Evolutionary conservation across 495 filamentous ascomycete species (phyloP), one percentile per base, ranked within the genome.

Genomic region (Alectoria sarmentosa): DNA sequence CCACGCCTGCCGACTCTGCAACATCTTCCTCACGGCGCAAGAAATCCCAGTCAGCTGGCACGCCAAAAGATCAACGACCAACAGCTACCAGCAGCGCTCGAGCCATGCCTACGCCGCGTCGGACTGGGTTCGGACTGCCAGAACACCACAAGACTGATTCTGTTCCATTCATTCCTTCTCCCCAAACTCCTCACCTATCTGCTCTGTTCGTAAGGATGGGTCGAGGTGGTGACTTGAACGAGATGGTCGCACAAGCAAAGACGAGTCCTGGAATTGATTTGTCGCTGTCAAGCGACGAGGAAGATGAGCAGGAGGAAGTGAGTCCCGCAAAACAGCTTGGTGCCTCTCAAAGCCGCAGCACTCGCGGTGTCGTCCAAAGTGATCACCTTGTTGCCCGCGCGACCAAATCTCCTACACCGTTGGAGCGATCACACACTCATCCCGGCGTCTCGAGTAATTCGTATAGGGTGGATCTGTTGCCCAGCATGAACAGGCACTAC

Each of bases 101-200:
- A 63, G 65, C 65, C 13, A 65, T 54, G 32, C 11, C 41, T 52
- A 49, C n/a, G 34, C 55, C 63, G 0, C 21, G 28, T 44, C 28
- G 21, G 21, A 14, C 17, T 3, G 38, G 39, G 23, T 42, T 34
- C 0, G 54, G 54, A 39, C 4, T 19, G 42, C 42, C 41, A 38
- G 37, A 48, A 42, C 21, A 38, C 34, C 15, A 1, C 23, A 21
- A 28, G 21, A 14, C 32, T 30, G 30, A 65, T 21, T 17, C 44
- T 60, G 26, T 30, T 32, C 64, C 75, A 10, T 86, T 90, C 66
- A 74, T 79, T 32, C 81, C 82, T 26, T 90, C 90, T 17, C 76
- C 85, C 19, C 82, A 83, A n/a, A 86, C 86, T 4, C 91, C 92
- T 10, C 83, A 91, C 73, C 80, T 96, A 17, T 92, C 90, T 39